phyloP scores from a whole-genome alignment of 306 rosid genomes.

The Vicia faba region DNA sequence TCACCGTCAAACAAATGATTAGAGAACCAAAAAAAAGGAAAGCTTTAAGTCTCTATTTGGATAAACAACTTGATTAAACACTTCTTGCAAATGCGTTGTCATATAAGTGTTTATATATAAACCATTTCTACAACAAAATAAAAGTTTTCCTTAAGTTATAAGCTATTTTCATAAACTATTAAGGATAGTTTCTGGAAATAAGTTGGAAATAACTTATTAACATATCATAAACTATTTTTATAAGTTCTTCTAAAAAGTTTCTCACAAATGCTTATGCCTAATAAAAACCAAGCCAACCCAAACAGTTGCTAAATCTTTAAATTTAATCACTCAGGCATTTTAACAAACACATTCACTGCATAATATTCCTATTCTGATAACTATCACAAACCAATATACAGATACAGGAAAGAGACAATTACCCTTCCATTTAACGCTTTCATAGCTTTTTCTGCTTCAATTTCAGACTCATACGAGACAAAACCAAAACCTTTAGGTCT shows the following conservation, averaged over 20 bases:
- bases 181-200: neutral
- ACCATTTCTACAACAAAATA: neutral
- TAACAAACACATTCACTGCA: slow-evolving; percentile 25
- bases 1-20: neutral
- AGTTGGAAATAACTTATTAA: neutral
- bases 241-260: neutral
- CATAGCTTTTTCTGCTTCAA: slow-evolving; percentile 67
- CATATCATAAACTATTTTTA: neutral
- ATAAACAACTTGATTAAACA: neutral
- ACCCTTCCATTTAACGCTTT: slow-evolving; percentile 84
- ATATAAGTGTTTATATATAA: neutral
- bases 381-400: neutral
- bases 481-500: slow-evolving; percentile 94
- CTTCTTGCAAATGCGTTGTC: neutral
- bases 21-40: neutral
- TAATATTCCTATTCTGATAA: neutral
- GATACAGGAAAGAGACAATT: slow-evolving; percentile 24
- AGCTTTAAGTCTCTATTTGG: neutral
- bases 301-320: neutral
- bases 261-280: neutral
- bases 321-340: slow-evolving; percentile 20
- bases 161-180: neutral
- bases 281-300: neutral
- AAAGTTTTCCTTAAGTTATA: neutral
- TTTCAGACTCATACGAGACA: slow-evolving; percentile 59